A percentile compares a stretch with the other conserved stretches of the same genome.
These are phyloP conservation scores for Blastocystis hominis DNA, from an alignment of 352 stramenopile species.

Conservation along the genomic window DNA sequence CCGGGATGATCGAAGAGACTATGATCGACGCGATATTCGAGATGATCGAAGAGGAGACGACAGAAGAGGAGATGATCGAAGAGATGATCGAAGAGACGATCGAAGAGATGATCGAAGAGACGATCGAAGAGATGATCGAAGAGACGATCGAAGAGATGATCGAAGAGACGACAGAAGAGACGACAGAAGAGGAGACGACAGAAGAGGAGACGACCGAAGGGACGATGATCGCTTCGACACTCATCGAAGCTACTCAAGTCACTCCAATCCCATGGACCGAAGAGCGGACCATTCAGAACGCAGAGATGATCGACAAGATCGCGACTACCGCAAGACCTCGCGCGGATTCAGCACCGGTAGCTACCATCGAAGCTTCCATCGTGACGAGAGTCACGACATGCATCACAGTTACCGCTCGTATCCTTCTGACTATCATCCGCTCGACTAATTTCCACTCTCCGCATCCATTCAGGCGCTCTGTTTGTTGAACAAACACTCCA, in stretches of 20 bases:
- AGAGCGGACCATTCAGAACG: background rate
- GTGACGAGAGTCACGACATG: background rate
- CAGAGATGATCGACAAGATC: background rate
- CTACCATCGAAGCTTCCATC: background rate
- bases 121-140: no score
- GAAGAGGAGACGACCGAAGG: background rate
- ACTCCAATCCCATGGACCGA: background rate
- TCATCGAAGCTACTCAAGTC: background rate
- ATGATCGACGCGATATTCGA: background rate
- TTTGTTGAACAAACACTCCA: slow-evolving; percentile 29
- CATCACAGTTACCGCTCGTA: background rate
- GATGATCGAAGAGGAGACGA: background rate
- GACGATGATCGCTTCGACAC: background rate
- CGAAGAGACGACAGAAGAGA: background rate
- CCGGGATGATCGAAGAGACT: background rate
- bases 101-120: no score
- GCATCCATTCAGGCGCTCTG: no score
- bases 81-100: no score
- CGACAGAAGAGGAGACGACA: background rate
- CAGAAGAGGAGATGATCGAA: background rate
- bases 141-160: no score
- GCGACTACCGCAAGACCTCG: background rate
- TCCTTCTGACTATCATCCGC: background rate
- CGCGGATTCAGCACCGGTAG: no score
- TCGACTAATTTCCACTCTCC: background rate